These are phyloP conservation scores for Neurospora terricola DNA, from an alignment of 495 filamentous ascomycete genomes.

Conservation along the genomic window DNA sequence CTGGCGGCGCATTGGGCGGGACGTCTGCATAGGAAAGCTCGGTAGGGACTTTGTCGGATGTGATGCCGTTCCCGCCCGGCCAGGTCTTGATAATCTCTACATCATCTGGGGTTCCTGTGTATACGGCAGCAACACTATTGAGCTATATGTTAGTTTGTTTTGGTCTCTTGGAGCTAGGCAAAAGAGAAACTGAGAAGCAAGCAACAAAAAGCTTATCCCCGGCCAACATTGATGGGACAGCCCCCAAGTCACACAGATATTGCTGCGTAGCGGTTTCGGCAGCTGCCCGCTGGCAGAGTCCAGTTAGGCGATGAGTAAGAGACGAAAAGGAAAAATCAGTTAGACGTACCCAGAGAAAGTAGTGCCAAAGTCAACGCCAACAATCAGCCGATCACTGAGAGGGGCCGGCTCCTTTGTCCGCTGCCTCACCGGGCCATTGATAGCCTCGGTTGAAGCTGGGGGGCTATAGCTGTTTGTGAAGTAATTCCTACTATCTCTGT, in stretches of 20 bases:
- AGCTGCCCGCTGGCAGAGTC: slow-evolving; percentile 1
- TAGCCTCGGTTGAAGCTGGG: slow-evolving; percentile 41
- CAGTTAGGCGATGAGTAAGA: background rate
- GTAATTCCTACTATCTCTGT: slow-evolving; percentile 45
- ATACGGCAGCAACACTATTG: slow-evolving; percentile 59
- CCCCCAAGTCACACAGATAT: background rate
- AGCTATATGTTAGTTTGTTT: background rate
- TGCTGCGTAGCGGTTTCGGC: background rate
- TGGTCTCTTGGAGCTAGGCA: background rate
- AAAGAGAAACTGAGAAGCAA: background rate
- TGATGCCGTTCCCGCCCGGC: slow-evolving; percentile 67
- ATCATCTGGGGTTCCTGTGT: slow-evolving; percentile 66
- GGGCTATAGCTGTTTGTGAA: slow-evolving; percentile 39
- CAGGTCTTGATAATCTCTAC: slow-evolving; percentile 74
- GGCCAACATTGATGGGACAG: background rate
- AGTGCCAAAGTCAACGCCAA: slow-evolving; percentile 62
- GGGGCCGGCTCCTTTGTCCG: slow-evolving; percentile 35
- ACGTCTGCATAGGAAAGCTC: slow-evolving; percentile 45
- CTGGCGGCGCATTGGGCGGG: slow-evolving; percentile 25
- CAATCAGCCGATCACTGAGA: slow-evolving; percentile 47
- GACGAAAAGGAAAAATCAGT: background rate
- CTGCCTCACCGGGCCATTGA: slow-evolving; percentile 44
- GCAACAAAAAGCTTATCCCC: background rate
- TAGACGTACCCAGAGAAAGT: slow-evolving; percentile 54
- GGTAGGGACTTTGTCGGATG: slow-evolving; percentile 58